Evolutionary conservation across 306 rosid genomes (phyloP).

Genomic region (Neltuma alba): DNA sequence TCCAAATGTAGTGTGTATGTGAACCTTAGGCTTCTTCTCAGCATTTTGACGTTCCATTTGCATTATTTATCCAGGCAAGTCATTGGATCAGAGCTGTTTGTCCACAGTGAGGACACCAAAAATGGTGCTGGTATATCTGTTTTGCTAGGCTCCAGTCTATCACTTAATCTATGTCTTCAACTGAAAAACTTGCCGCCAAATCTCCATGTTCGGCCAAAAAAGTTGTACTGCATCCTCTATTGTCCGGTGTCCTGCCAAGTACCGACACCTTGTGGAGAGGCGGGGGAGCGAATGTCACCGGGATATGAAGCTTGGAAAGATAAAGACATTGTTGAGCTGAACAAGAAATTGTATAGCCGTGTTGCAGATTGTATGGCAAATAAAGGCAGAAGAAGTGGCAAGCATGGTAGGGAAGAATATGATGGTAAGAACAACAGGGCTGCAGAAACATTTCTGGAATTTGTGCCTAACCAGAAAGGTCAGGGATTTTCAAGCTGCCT

Average conservation of each 20-base stretch:
- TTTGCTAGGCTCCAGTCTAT: constrained; percentile 47
- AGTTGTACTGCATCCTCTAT: constrained; percentile 59
- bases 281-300: background rate
- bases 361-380: constrained; percentile 37
- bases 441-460: constrained; percentile 40
- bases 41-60: constrained; percentile 9
- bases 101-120: constrained; percentile 34
- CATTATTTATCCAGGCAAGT: constrained; percentile 52
- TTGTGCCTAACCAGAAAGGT: constrained; percentile 56
- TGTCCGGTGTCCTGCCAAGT: constrained; percentile 41
- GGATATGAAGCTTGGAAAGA: constrained; percentile 52
- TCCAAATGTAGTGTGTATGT: background rate
- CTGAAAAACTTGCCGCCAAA: constrained; percentile 47
- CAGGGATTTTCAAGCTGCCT: constrained; percentile 72
- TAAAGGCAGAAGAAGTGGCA: constrained; percentile 7
- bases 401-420: background rate
- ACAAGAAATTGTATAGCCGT: constrained; percentile 39
- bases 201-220: constrained; percentile 30
- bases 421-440: constrained; percentile 7
- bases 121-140: constrained; percentile 40
- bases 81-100: constrained; percentile 56
- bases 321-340: constrained; percentile 48
- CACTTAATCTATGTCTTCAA: constrained; percentile 63
- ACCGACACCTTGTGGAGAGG: constrained; percentile 11
- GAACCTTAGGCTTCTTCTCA: background rate